Evolutionary conservation across 257 asterid genomes (phyloP), one percentile per base, ranked within the genome.

Genomic region (Ajuga chamaepitys): DNA sequence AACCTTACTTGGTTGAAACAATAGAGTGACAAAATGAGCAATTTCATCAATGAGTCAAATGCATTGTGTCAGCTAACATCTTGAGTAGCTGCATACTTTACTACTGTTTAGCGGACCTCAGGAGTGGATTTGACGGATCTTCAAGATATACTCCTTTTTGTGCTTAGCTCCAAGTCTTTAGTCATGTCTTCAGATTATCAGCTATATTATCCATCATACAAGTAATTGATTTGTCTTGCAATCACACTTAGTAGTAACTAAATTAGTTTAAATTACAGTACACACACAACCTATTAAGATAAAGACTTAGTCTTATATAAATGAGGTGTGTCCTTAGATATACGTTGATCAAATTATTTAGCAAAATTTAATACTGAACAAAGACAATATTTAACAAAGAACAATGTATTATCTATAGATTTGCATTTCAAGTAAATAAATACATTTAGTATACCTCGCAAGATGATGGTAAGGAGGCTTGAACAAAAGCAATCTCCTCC

Each of bases 401-500:
- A 62, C 16, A 18, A 42, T 54, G 28, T 28, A n/a, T n/a, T n/a
- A n/a, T n/a, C n/a, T n/a, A 17, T 20, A 25, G 14, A 64, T 38
- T 21, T 63, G 21, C 35, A 54, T 22, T 18, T 60, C 38, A 16
- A 56, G 41, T 22, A 40, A 69, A 24, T 28, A 10, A 66, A 42
- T 24, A 53, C 35, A 40, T 64, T n/a, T 35, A 63, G 32, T 64
- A 69, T 80, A 92, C 98, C 97, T 92, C 95, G 35, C 98, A 92
- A 44, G 97, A 72, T 1, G 88, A 21, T 18, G 98, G 95, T 73
- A 92, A 80, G 32, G 89, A 66, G 9, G 80, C 66, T 66, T 78
- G 74, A 55, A 92, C 35, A 67, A 92, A 92, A 65, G 83, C 88
- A 65, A 92, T 89, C 69, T 92, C 97, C 54, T 92, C 95, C 65